Evolutionary conservation across 352 stramenopile species (phyloP), one percentile per base, ranked within the genome.

Genomic region (Phytophthora podocarpi): DNA sequence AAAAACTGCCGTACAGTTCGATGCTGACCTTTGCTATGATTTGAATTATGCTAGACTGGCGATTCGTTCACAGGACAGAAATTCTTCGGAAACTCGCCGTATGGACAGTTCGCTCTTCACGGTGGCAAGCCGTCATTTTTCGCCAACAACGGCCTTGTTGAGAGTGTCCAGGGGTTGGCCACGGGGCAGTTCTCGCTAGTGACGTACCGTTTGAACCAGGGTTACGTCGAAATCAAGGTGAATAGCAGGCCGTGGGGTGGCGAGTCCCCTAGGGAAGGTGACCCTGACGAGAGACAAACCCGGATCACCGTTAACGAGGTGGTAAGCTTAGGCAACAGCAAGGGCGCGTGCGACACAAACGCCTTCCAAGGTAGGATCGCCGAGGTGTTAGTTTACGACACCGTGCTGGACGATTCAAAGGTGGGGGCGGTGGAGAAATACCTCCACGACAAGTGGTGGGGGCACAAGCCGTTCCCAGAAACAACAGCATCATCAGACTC

Each of bases 1-100:
- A 37, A 30, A n/a, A n/a, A n/a, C n/a, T n/a, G n/a, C n/a, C n/a
- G n/a, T 28, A 13, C 12, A 31, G 23, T 43, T 30, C 11, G 24
- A 16, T 42, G 10, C 21, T 60, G 20, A 62, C 23, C 27, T 20
- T 40, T 21, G 15, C 7, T 30, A 30, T 35, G 1, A 18, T 49
- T 51, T 41, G 24, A 26, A 15, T 58, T 13, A 16, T 30, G 26
- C 10, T 30, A 83, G 75, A 9, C 24, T 37, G 64, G 64, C 2
- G 73, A 82, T 18, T 69, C 69, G 8, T 87, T 73, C 55, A 60
- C 45, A 9, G 67, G 52, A 0, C 78, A 90, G 54, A 90, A 89
- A 52, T 87, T 90, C 60, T 90, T 90, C 31, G 81, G 81, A 1
- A 87, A 85, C 65, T 71, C 76, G 3, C 81, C 80, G 24, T 86